Percentiles rank a stretch among this genome's conserved stretches.
Conservation (phyloP, 2,329 filamentous ascomycete genomes). For the Phaeophleospora eucalypticola region DNA sequence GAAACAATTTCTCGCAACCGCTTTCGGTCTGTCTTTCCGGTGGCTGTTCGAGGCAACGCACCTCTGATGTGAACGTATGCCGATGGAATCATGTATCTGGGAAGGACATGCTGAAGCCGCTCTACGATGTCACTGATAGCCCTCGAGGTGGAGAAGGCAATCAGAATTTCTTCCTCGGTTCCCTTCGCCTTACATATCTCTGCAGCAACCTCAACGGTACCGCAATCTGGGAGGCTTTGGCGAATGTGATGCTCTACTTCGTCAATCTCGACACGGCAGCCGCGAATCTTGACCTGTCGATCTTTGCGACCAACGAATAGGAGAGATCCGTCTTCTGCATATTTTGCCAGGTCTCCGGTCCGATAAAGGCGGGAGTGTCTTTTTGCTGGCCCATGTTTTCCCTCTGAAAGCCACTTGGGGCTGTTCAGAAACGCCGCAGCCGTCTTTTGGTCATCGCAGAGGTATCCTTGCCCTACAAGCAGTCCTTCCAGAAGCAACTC, state of each 20-base stretch:
- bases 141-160: neutral
- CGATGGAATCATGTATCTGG: constrained; percentile 71
- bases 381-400: constrained; percentile 25
- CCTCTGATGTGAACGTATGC: constrained; percentile 62
- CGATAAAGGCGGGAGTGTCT: constrained; percentile 51
- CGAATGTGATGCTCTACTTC: constrained; percentile 63
- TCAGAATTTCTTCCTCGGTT: neutral
- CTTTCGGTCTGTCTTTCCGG: constrained; percentile 65
- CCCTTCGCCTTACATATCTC: neutral
- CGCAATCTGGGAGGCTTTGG: constrained; percentile 1
- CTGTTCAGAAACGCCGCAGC: constrained; percentile 31
- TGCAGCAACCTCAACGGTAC: neutral
- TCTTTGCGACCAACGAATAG: constrained; percentile 62
- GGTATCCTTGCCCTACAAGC: constrained; percentile 44
- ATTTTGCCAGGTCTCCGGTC: constrained; percentile 57
- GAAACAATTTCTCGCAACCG: constrained; percentile 44
- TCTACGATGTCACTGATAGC: constrained; percentile 5
- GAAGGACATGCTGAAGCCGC: constrained; percentile 52
- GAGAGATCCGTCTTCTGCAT: constrained; percentile 50
- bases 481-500: constrained; percentile 47
- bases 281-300: constrained; percentile 72
- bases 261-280: constrained; percentile 69
- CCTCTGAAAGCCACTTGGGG: constrained; percentile 22
- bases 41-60: constrained; percentile 65
- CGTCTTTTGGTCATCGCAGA: constrained; percentile 32